Evolutionary conservation across 768 basidiomycete genomes (phyloP).

Genomic region (Crucibulum laeve): DNA sequence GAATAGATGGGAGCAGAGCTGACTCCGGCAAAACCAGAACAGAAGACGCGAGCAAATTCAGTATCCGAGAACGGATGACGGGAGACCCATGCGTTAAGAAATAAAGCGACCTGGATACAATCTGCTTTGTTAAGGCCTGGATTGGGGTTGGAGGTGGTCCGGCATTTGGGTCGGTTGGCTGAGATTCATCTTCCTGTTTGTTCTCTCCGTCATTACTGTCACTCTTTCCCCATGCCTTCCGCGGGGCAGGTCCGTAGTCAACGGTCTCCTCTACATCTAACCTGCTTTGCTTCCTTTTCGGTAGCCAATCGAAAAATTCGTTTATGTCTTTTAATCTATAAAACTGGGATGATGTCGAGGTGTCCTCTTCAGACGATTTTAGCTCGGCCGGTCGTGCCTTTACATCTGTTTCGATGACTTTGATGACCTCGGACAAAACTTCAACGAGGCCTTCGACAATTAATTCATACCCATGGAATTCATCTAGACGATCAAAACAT

Average conservation of each 20-base stretch:
- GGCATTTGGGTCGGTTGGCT: slow-evolving; percentile 32
- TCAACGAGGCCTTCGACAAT: slow-evolving; percentile 86
- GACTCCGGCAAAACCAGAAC: slow-evolving; percentile 69
- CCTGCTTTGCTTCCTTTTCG: slow-evolving; percentile 34
- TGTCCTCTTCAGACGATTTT: slow-evolving; percentile 9
- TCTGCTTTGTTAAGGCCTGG: slow-evolving; percentile 77
- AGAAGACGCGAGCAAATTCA: slow-evolving; percentile 69
- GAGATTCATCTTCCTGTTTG: slow-evolving; percentile 17
- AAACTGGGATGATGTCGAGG: slow-evolving; percentile 14
- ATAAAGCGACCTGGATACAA: slow-evolving; percentile 81
- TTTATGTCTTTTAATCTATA: slow-evolving; percentile 31
- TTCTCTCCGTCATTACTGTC: slow-evolving; percentile 12
- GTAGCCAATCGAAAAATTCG: slow-evolving; percentile 64
- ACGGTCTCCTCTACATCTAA: slow-evolving; percentile 32
- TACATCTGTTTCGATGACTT: slow-evolving; percentile 62
- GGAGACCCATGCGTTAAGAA: slow-evolving; percentile 91
- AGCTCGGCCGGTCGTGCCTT: slow-evolving; percentile 16
- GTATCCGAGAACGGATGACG: slow-evolving; percentile 78
- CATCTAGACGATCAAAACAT: slow-evolving; percentile 94
- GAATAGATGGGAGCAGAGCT: slow-evolving; percentile 78
- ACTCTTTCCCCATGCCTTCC: slow-evolving; percentile 47
- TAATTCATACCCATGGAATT: slow-evolving; percentile 88
- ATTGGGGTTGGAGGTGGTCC: slow-evolving; percentile 58
- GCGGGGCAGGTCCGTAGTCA: slow-evolving; percentile 60
- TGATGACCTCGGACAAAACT: slow-evolving; percentile 81